Evolutionary conservation across 345 rosid genomes (phyloP).

Genomic region (Ceriops decandra): DNA sequence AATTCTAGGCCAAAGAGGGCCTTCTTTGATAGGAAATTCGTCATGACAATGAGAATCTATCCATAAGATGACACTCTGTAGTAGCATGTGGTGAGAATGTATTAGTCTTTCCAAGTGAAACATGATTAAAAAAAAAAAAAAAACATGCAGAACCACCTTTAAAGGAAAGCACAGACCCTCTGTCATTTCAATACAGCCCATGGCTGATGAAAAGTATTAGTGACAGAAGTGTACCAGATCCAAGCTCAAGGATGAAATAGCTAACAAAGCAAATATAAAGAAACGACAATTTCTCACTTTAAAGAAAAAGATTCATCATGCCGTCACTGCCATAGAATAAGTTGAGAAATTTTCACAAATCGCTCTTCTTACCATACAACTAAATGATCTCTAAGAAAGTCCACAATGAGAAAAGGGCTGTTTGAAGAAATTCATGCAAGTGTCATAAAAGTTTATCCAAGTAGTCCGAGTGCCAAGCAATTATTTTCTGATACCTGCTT

Average conservation of each 20-base stretch:
- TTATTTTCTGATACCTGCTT: slow-evolving; percentile 58
- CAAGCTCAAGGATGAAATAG: not conserved
- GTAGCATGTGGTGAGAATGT: not conserved
- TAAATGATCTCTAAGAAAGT: not conserved
- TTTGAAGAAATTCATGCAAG: not conserved
- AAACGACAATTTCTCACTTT: not conserved
- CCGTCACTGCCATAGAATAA: not conserved
- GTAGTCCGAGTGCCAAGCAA: not conserved
- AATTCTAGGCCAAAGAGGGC: slow-evolving; percentile 1
- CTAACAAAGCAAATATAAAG: not conserved
- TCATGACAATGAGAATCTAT: not conserved
- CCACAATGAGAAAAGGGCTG: slow-evolving; percentile 7
- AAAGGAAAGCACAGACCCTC: not conserved
- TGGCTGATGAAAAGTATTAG: not conserved
- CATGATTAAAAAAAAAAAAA: too few species aligned
- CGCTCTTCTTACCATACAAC: too few species aligned
- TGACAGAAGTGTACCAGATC: not conserved
- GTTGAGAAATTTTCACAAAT: too few species aligned
- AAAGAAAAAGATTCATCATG: not conserved
- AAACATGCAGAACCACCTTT: too few species aligned
- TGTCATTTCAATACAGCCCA: not conserved
- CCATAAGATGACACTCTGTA: too few species aligned
- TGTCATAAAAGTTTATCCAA: not conserved
- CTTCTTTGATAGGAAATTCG: not conserved
- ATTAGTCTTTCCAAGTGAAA: not conserved